Conservation (phyloP, 148 eudicot species). For the Arbutus unedo region DNA sequence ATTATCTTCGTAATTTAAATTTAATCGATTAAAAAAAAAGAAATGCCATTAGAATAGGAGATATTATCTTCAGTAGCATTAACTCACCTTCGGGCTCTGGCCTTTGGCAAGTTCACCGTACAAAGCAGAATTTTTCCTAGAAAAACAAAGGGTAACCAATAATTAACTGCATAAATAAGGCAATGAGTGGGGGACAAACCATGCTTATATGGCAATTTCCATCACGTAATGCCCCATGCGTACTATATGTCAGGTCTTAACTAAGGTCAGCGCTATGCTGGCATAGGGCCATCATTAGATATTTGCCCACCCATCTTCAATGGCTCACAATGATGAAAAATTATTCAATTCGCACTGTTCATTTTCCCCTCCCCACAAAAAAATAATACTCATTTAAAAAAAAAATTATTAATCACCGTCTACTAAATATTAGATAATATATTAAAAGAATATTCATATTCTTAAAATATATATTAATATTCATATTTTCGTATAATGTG, state of each 20-base stretch:
- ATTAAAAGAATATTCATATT: no score
- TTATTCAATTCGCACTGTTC: background rate
- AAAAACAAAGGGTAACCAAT: constrained; percentile 17
- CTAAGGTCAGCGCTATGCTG: background rate
- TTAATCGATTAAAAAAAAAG: background rate
- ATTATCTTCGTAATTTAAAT: no score
- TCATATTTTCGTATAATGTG: no score
- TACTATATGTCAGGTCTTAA: background rate
- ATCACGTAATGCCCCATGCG: background rate
- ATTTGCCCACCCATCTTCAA: background rate
- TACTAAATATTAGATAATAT: no score
- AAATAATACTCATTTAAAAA: no score
- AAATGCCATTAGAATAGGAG: background rate
- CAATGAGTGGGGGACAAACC: background rate
- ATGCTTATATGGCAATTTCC: background rate
- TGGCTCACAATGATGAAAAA: background rate
- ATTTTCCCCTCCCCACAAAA: no score
- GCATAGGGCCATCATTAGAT: background rate
- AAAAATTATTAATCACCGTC: no score
- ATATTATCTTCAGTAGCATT: background rate
- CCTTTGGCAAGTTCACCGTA: constrained; percentile 65
- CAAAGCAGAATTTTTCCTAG: constrained; percentile 63
- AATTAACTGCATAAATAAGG: background rate
- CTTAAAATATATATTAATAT: no score
- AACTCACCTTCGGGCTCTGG: constrained; percentile 79